Conservation (phyloP, 192 early-diverging fungal species). For the Coemansia sp. region DNA sequence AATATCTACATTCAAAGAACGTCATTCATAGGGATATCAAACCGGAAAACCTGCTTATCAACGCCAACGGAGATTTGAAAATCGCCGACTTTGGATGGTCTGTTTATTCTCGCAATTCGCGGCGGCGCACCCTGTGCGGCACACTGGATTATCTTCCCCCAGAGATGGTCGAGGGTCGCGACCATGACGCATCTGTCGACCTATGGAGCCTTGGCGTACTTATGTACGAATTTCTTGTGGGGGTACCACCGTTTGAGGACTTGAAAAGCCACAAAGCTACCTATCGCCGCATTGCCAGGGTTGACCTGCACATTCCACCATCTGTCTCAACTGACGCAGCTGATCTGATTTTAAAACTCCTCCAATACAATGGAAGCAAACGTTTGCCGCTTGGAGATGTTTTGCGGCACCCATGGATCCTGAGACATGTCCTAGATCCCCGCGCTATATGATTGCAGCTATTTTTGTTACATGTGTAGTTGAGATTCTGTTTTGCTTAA, state of each 20-base stretch:
- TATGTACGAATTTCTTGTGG: slow-evolving; percentile 91
- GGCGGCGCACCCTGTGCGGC: slow-evolving; percentile 88
- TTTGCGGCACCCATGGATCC: slow-evolving; percentile 75
- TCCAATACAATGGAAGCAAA: slow-evolving; percentile 66
- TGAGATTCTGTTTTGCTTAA: background rate
- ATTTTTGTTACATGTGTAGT: background rate
- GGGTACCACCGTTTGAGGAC: slow-evolving; percentile 89
- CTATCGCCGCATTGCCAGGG: slow-evolving; percentile 78
- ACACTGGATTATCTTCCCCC: slow-evolving; percentile 95
- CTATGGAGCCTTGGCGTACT: slow-evolving; percentile 92
- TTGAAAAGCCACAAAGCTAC: slow-evolving; percentile 64
- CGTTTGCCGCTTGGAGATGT: slow-evolving; percentile 76
- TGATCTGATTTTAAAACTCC: slow-evolving; percentile 79
- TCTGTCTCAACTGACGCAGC: slow-evolving; percentile 74
- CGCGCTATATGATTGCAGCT: slow-evolving; percentile 8
- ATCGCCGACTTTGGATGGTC: slow-evolving; percentile 99
- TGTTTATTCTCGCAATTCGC: slow-evolving; percentile 76
- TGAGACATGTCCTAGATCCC: slow-evolving; percentile 36
- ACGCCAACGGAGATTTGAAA: slow-evolving; percentile 84
- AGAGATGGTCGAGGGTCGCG: slow-evolving; percentile 89
- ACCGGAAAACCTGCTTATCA: slow-evolving; percentile 90
- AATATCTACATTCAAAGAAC: slow-evolving; percentile 84
- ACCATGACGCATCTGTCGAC: slow-evolving; percentile 80
- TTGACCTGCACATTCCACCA: slow-evolving; percentile 79
- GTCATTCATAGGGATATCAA: slow-evolving; percentile 98